Evolutionary conservation across 2,329 filamentous ascomycete species (phyloP), one percentile per base, ranked within the genome.

Genomic region (Arthrobotrys musiformis): DNA sequence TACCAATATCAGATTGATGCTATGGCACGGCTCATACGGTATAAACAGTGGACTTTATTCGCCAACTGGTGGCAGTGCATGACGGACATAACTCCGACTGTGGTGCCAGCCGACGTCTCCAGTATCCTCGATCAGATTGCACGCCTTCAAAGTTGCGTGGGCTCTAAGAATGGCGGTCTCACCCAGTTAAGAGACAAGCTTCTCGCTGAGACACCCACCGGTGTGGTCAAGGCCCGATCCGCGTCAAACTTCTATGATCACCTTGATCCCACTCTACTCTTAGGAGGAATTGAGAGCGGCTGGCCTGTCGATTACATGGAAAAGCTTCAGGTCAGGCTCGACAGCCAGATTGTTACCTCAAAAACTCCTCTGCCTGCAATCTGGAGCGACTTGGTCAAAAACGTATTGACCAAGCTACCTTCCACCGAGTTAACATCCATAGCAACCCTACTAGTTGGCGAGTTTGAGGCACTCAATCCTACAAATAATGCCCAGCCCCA

Each of bases 21-120:
- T 35, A 35, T 35, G 30, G 30, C 11, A 35, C 30, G 30, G 30
- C 54, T 74, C 7, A 46, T 80, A 3, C 46, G 62, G 17, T 79
- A 81, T 37, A 66, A 79, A n/a, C 82, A 81, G 35, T 85, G 84
- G 84, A 81, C 84, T 5, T 79, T 85, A 79, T 85, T 85, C 69
- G 80, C 84, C 0, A 13, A 78, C 2, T 86, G 84, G 84, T 86
- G 84, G 84, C 82, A 83, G 60, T 85, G 81, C 40, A 78, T 83
- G 40, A 28, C 19, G 4, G 48, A 54, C 13, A 40, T 40, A 40
- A 15, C 5, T 40, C 30, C 30, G 11, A 15, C 37, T n/a, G 37
- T 15, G 3, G n/a, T 13, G n/a, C 37, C 37, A 8, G 37, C 3
- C 3, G 13, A 6, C 13, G 37, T 7, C 5, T 40, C 13, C 13